A percentile compares a stretch with the other conserved stretches of the same genome.
Conservation (phyloP, 2,329 filamentous ascomycete species). For the Phyllosticta citrichinensis region DNA sequence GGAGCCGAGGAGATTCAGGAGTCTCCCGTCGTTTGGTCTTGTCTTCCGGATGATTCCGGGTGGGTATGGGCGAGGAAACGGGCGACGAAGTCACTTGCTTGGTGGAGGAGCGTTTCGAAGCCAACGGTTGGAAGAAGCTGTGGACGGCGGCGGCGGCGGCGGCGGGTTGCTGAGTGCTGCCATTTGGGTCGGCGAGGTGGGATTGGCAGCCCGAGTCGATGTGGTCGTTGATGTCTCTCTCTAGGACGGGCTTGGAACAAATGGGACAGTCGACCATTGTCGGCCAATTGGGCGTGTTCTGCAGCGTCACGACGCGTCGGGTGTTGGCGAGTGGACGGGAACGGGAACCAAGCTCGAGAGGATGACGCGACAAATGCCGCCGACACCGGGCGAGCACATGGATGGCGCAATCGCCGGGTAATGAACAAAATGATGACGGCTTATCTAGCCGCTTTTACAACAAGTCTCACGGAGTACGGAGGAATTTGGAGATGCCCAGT, state of each 20-base stretch:
- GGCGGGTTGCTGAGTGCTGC: conserved; percentile 23
- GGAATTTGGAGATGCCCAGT: no score
- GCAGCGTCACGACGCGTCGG: background rate
- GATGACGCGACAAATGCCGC: conserved; percentile 1
- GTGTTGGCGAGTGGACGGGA: background rate
- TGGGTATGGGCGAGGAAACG: conserved; percentile 12
- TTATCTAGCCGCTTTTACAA: background rate
- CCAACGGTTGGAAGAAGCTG: conserved; percentile 47
- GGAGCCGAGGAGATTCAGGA: background rate
- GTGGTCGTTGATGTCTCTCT: conserved; percentile 75
- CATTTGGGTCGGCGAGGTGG: conserved; percentile 49
- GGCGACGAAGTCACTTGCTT: conserved; percentile 18
- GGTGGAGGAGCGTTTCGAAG: conserved; percentile 30
- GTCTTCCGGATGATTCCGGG: background rate
- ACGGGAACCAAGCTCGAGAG: background rate
- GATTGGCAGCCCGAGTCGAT: conserved; percentile 73
- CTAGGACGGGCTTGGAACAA: conserved; percentile 62
- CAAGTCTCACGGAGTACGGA: background rate
- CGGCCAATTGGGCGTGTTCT: background rate
- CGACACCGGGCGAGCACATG: background rate
- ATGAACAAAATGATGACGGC: background rate
- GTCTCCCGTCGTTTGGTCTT: background rate
- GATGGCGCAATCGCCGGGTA: background rate
- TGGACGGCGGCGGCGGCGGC: conserved; percentile 27
- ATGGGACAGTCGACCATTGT: conserved; percentile 67